Percentiles rank a stretch among this genome's conserved stretches.
These are phyloP conservation scores for Suillus placidus DNA, from an alignment of 768 basidiomycete species.

Conservation along the genomic window DNA sequence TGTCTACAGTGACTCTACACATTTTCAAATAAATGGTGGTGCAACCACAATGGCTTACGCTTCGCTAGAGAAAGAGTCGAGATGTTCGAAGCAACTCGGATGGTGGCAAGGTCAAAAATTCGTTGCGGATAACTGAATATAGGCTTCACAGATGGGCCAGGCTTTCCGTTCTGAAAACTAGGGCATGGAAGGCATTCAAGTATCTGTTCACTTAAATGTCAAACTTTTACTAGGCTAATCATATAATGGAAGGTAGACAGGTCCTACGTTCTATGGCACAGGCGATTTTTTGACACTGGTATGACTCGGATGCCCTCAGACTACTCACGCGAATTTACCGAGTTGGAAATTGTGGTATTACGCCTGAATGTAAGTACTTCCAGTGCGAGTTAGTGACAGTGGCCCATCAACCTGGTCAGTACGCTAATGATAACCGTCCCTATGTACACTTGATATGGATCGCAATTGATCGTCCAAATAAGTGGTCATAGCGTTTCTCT, in stretches of 20 bases:
- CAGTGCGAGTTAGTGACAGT: background rate
- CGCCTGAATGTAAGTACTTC: background rate
- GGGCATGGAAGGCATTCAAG: background rate
- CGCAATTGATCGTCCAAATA: background rate
- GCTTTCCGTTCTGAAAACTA: background rate
- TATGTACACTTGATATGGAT: background rate
- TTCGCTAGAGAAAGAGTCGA: no score
- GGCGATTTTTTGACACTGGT: background rate
- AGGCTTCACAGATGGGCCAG: background rate
- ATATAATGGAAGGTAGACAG: background rate
- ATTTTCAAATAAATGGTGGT: background rate
- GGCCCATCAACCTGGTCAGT: background rate
- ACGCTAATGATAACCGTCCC: background rate
- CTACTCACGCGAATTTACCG: background rate
- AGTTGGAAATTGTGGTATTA: background rate
- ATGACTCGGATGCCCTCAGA: background rate
- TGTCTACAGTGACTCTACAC: background rate
- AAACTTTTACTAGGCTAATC: no score
- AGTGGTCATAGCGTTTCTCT: background rate
- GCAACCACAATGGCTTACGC: background rate
- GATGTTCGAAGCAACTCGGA: background rate
- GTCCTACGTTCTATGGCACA: background rate
- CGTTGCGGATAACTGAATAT: background rate
- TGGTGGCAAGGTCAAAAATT: background rate
- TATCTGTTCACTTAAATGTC: background rate